Evolutionary conservation across 2,329 filamentous ascomycete species (phyloP).

Genomic region (Trichoderma atroviride): DNA sequence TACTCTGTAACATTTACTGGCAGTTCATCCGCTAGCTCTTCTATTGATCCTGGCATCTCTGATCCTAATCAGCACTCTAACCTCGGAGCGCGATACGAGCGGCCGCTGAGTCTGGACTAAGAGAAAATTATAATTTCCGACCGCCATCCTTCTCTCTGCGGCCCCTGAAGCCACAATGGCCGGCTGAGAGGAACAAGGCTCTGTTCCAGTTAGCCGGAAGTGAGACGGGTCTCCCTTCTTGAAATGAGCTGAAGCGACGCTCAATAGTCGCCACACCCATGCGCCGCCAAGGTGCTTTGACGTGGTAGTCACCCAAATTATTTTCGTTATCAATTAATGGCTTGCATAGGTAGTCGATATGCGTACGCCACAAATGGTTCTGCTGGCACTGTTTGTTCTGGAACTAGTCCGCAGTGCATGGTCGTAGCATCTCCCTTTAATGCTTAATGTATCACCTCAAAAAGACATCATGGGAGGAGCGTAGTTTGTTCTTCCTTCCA

Average conservation of each 20-base stretch:
- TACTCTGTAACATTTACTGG: not conserved
- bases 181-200: not conserved
- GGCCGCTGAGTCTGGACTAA: conserved; percentile 9
- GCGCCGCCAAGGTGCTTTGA: not conserved
- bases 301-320: not conserved
- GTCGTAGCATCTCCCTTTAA: not conserved
- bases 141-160: not conserved
- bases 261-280: conserved; percentile 10
- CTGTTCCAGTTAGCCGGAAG: not conserved
- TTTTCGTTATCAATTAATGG: conserved; percentile 10
- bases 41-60: not conserved
- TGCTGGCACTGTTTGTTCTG: not conserved
- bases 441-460: not conserved
- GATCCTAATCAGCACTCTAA: not conserved
- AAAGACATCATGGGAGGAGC: not conserved
- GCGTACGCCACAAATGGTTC: not conserved
- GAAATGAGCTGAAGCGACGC: not conserved
- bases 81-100: not conserved
- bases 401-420: not conserved
- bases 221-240: not conserved
- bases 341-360: not conserved
- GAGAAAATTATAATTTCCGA: conserved; percentile 2
- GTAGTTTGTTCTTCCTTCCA: not conserved
- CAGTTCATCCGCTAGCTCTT: not conserved
- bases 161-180: not conserved